Conservation (phyloP, 441 rosid genomes). For the Hura crepitans region DNA sequence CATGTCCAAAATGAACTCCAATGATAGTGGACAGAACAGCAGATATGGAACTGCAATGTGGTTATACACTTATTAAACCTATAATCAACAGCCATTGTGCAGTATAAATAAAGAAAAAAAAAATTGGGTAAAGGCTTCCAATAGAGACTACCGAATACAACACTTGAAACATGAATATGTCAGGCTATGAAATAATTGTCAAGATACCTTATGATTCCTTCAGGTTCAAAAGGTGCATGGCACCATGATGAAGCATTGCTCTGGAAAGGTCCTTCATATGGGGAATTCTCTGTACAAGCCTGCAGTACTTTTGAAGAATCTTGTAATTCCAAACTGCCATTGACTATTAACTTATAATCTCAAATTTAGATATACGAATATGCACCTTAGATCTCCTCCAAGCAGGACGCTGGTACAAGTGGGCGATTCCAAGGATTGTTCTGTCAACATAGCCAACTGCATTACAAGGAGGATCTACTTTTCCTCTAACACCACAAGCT, state of each 20-base stretch:
- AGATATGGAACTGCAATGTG: slow-evolving; percentile 62
- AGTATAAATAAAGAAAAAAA: not conserved
- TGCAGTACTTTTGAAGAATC: slow-evolving; percentile 33
- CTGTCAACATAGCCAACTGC: slow-evolving; percentile 78
- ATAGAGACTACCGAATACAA: not conserved
- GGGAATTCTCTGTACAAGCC: slow-evolving; percentile 71
- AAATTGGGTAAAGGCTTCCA: not conserved
- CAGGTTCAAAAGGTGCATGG: slow-evolving; percentile 81
- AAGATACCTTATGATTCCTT: slow-evolving; percentile 49
- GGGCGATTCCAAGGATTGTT: slow-evolving; percentile 59
- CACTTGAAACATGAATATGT: not conserved
- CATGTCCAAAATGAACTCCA: slow-evolving; percentile 83
- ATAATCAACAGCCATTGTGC: not conserved
- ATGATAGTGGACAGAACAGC: slow-evolving; percentile 68
- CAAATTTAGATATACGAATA: slow-evolving; percentile 1
- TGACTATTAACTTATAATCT: slow-evolving; percentile 14
- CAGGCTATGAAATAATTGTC: not conserved
- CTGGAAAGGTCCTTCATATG: slow-evolving; percentile 48
- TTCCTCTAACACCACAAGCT: slow-evolving; percentile 63
- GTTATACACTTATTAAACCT: not conserved
- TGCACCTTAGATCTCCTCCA: slow-evolving; percentile 80
- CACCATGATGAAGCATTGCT: slow-evolving; percentile 79
- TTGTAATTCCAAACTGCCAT: slow-evolving; percentile 16
- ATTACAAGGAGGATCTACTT: slow-evolving; percentile 76
- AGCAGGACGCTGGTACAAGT: slow-evolving; percentile 75